A percentile compares a stretch with the other conserved stretches of the same genome.
These are phyloP conservation scores for Paracorniculantispora psalliotae DNA, from an alignment of 2,329 filamentous ascomycete species.

Conservation along the genomic window DNA sequence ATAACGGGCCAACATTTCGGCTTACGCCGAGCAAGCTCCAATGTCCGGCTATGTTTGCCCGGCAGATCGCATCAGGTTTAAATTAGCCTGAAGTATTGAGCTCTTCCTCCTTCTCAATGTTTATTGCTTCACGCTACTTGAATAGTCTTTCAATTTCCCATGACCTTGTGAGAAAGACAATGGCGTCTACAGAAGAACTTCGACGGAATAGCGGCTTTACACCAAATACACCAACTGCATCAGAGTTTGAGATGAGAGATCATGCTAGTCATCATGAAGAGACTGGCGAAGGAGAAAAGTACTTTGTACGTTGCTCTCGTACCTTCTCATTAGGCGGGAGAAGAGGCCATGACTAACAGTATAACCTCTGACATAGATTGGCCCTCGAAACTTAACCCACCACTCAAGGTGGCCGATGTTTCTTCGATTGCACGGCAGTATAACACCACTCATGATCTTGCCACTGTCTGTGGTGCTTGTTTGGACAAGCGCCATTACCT, in stretches of 20 bases:
- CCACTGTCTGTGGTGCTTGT: too few species aligned
- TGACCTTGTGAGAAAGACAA: not conserved
- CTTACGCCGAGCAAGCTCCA: too few species aligned
- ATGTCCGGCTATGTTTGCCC: too few species aligned
- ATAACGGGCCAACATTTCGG: too few species aligned
- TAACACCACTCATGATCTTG: too few species aligned
- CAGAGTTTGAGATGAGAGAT: not conserved
- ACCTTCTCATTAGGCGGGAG: not conserved
- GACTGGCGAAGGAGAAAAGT: not conserved
- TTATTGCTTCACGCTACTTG: too few species aligned
- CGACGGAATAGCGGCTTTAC: not conserved
- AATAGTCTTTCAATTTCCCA: not conserved
- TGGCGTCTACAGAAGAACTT: not conserved
- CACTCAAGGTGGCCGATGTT: constrained; percentile 1
- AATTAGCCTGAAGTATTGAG: too few species aligned
- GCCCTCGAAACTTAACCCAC: not conserved
- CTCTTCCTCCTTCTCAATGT: too few species aligned
- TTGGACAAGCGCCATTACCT: too few species aligned
- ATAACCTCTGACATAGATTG: not conserved
- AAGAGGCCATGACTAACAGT: not conserved
- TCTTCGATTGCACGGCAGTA: too few species aligned
- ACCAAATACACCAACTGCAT: not conserved
- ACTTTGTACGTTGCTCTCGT: not conserved
- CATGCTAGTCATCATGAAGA: not conserved
- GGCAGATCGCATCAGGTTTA: too few species aligned